Base-by-base conservation (phyloP, 176 grass and related monocot species). In the Musa acuminata region DNA sequence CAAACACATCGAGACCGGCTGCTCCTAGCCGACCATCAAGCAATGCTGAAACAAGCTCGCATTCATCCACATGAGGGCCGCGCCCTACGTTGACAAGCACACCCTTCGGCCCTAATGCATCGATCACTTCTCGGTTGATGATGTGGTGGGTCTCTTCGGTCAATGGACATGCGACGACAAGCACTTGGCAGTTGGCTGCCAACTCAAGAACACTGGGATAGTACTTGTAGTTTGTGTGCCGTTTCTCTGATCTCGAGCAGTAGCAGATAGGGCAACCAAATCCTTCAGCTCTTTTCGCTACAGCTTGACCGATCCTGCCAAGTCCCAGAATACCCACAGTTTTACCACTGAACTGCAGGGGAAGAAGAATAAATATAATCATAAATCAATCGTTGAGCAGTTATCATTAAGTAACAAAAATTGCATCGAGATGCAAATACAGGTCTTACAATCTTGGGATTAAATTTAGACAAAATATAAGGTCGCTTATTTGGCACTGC, bases 291-390 rank as follows among this genome's bases (percentile, higher is more conserved):
- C 90, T 80, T 51, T 75, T 87, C 8, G 94, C 94, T 2, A 98
- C 23, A 19, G 80, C 84, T 9, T 85, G 81, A 3, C 94, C 94
- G 3, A 98, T 98, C 82, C 88, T 80, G 20, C 94, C 94, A 23
- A 98, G 90, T 5, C 94, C 90, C 8, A 98, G 85, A 75, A 98
- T 98, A 72, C 94, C 94, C 2, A 98, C 94, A 71, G 67, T 80
- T 62, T 98, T 98, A 0, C 94, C 94, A 76, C 90, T 93, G 86
- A 98, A 93, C 94, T 98, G 87, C 80, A 83, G 68, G 43, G 63
- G 17, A 16, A 52, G 25, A 16, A 35, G 21, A 76, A 72, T 52
- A 74, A 49, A 50, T 13, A 24, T 2, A 13, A 52, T 25, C 8
- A 13, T 51, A 76, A 16, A 55, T 73, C 2, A 58, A 13, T 7